These are phyloP conservation scores for Capniomyces stellatus DNA, from an alignment of 371 early-diverging fungal species.

Conservation along the genomic window DNA sequence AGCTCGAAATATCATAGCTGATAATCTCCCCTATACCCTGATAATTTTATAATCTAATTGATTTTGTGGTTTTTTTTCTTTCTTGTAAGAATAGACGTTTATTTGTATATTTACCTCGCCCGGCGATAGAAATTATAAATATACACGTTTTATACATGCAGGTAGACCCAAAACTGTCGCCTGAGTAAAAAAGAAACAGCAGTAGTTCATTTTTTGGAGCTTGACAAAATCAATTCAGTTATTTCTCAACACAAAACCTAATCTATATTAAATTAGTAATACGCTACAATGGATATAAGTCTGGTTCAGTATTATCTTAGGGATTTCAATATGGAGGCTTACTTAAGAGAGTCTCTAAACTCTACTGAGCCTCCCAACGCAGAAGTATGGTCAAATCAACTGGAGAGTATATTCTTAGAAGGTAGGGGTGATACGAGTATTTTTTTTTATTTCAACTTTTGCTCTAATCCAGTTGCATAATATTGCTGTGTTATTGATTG, in stretches of 20 bases:
- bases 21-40: neutral
- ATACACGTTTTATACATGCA: neutral
- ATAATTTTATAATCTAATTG: neutral
- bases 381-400: slow-evolving; percentile 52
- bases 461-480: too few relatives aligned
- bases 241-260: too few relatives aligned
- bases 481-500: too few relatives aligned
- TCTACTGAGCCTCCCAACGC: slow-evolving; percentile 9
- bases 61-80: neutral
- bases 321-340: slow-evolving; percentile 12
- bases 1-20: too few relatives aligned
- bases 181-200: neutral
- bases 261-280: neutral
- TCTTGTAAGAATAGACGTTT: neutral
- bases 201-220: too few relatives aligned
- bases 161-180: neutral
- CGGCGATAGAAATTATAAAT: neutral
- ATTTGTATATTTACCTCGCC: neutral
- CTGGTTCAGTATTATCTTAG: slow-evolving; percentile 12
- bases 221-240: too few relatives aligned
- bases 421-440: slow-evolving; percentile 21
- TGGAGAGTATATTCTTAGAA: slow-evolving; percentile 48
- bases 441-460: neutral
- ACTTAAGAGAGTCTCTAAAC: slow-evolving; percentile 13
- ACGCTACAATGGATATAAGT: slow-evolving; percentile 14